These are phyloP conservation scores for Mycena filopes DNA, from an alignment of 768 basidiomycete species.

Conservation along the genomic window DNA sequence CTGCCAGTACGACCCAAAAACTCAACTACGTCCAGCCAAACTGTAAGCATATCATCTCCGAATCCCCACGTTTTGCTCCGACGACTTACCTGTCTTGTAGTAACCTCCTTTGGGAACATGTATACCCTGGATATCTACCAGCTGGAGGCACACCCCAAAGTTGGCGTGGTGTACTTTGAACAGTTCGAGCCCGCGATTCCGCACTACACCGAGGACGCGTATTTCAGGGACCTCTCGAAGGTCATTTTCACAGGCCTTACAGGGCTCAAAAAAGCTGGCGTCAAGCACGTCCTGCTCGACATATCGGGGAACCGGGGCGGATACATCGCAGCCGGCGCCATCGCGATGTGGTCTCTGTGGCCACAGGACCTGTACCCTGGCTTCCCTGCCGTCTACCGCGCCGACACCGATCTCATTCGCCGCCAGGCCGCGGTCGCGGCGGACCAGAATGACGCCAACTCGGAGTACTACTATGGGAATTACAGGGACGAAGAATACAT, in stretches of 20 bases:
- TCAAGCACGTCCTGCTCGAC: constrained; percentile 30
- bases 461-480: constrained; percentile 29
- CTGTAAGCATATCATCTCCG: constrained; percentile 3
- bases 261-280: constrained; percentile 28
- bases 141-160: constrained; percentile 27
- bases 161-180: constrained; percentile 34
- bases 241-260: constrained; percentile 29
- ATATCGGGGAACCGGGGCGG: constrained; percentile 32
- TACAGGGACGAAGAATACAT: constrained; percentile 18
- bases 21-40: constrained; percentile 28
- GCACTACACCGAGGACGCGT: constrained; percentile 4
- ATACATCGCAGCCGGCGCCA: constrained; percentile 29
- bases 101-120: constrained; percentile 28
- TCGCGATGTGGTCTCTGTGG: constrained; percentile 26
- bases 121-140: constrained; percentile 32
- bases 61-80: too few species aligned
- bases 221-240: constrained; percentile 17
- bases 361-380: constrained; percentile 29
- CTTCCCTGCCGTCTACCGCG: constrained; percentile 26
- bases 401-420: constrained; percentile 27
- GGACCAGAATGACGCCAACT: constrained; percentile 1
- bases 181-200: constrained; percentile 25
- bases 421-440: constrained; percentile 22
- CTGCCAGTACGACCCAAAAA: not conserved
- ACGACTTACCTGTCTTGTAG: constrained; percentile 1